Conservation (phyloP, 352 stramenopile genomes). For the Elongisporangium prolatum region DNA sequence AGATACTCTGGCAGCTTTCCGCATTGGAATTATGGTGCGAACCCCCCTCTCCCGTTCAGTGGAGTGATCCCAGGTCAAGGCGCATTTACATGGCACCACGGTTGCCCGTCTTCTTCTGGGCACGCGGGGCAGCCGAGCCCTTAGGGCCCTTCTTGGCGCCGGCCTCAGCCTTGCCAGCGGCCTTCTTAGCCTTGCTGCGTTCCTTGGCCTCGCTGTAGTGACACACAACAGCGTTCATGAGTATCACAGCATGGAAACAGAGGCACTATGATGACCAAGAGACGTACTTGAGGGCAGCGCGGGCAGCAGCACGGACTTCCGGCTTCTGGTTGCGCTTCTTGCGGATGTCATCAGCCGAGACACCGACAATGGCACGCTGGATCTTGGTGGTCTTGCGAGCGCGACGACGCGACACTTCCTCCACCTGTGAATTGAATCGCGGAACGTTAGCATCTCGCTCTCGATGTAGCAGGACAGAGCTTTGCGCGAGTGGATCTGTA, state of each 20-base stretch:
- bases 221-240: neutral
- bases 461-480: neutral
- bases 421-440: conserved; percentile 34
- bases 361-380: conserved; percentile 96
- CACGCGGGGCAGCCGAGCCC: conserved; percentile 55
- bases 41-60: conserved; percentile 19
- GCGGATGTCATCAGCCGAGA: conserved; percentile 96
- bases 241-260: neutral
- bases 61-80: conserved; percentile 22
- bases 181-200: conserved; percentile 86
- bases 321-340: conserved; percentile 98
- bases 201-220: conserved; percentile 70
- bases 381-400: conserved; percentile 95
- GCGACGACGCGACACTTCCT: conserved; percentile 78
- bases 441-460: neutral
- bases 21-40: neutral
- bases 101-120: conserved; percentile 89
- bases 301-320: conserved; percentile 87
- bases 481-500: conserved; percentile 34
- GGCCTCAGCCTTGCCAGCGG: conserved; percentile 48
- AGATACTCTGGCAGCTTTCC: neutral
- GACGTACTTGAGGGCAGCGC: conserved; percentile 90
- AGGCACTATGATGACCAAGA: neutral
- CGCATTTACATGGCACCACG: conserved; percentile 83
- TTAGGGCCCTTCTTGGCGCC: conserved; percentile 55